Conservation (phyloP, 2,329 filamentous ascomycete species). For the Ilyonectria mors-panacis region DNA sequence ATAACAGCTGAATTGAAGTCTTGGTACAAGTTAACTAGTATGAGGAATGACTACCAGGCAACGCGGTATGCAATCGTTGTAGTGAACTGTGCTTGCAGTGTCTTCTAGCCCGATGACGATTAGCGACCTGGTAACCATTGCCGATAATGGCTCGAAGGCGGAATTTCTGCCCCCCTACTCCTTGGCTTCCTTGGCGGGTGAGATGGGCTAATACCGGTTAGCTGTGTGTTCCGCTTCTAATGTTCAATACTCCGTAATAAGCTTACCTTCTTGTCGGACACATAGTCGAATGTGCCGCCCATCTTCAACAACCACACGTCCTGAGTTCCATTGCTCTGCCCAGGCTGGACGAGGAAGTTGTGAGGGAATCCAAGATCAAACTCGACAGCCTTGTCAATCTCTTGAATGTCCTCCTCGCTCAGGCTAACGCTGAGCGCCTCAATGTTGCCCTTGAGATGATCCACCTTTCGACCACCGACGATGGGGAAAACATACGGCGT, state of each 20-base stretch:
- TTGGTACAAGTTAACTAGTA: no score
- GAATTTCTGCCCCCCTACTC: background rate
- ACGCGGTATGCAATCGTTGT: no score
- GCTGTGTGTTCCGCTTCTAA: background rate
- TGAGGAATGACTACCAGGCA: no score
- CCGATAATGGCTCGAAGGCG: no score
- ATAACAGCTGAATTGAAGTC: no score
- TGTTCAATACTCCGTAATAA: background rate
- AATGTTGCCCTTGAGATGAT: slow-evolving; percentile 80
- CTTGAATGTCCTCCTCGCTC: slow-evolving; percentile 72
- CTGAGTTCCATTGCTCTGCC: slow-evolving; percentile 55
- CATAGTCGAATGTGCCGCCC: slow-evolving; percentile 67
- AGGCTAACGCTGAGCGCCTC: slow-evolving; percentile 75
- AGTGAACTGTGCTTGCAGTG: no score
- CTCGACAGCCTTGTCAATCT: slow-evolving; percentile 73
- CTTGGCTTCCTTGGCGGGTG: background rate
- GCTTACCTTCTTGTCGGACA: slow-evolving; percentile 57
- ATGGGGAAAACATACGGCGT: slow-evolving; percentile 81
- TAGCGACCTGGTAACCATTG: no score
- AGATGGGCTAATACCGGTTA: background rate
- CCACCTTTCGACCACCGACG: slow-evolving; percentile 77
- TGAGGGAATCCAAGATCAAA: slow-evolving; percentile 80
- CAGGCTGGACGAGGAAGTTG: slow-evolving; percentile 67
- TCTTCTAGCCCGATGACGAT: no score
- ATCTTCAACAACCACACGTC: slow-evolving; percentile 62